phyloP scores from a whole-genome alignment of 148 eudicot genomes.

The Persicaria maculosa region DNA sequence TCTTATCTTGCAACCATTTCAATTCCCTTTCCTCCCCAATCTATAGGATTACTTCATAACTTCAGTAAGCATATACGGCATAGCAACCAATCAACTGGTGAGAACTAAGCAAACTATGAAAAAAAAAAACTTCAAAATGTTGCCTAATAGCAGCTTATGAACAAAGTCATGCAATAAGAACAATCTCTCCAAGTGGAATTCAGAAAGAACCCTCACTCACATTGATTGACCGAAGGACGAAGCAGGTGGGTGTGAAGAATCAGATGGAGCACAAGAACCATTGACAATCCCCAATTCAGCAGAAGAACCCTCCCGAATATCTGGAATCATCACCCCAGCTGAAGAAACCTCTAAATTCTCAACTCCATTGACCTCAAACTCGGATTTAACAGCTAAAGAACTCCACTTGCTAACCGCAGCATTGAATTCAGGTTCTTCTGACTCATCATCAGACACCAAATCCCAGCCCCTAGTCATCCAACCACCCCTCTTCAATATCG shows the following conservation, averaged over 20 bases:
- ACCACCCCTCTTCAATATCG: conserved; percentile 53
- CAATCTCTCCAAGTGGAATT: background rate
- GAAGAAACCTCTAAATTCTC: background rate
- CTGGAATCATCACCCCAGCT: background rate
- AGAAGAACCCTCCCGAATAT: background rate
- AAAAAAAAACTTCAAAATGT: background rate
- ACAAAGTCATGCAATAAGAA: background rate
- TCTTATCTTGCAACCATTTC: background rate
- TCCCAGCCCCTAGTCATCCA: conserved; percentile 87
- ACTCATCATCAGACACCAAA: conserved; percentile 18
- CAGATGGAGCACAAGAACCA: conserved; percentile 17
- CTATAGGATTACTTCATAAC: background rate
- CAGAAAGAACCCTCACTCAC: conserved; percentile 34
- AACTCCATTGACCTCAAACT: conserved; percentile 20
- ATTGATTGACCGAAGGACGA: conserved; percentile 50
- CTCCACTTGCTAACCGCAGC: conserved; percentile 6
- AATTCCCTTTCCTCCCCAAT: background rate
- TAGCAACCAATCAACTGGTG: background rate
- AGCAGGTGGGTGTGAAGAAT: conserved; percentile 20
- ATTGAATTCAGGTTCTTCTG: conserved; percentile 10
- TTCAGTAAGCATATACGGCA: background rate
- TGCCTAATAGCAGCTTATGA: background rate
- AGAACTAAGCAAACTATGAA: background rate
- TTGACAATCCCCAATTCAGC: background rate
- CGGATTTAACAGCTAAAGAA: conserved; percentile 2